These are phyloP conservation scores for Trichoderma virens DNA, from an alignment of 495 filamentous ascomycete species.

Conservation along the genomic window DNA sequence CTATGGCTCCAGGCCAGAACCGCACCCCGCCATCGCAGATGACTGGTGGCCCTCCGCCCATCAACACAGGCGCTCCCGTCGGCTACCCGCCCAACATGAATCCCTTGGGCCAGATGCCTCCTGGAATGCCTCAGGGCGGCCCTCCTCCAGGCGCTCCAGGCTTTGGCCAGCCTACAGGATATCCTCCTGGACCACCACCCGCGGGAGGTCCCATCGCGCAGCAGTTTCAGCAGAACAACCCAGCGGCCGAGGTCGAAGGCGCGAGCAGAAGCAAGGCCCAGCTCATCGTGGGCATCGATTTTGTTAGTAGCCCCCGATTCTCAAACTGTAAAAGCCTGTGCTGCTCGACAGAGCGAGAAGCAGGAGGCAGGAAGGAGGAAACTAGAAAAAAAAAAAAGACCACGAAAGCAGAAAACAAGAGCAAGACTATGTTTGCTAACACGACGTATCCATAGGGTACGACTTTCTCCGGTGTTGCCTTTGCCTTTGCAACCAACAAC, in stretches of 20 bases:
- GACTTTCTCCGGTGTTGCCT: conserved; percentile 68
- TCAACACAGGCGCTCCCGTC: conserved; percentile 54
- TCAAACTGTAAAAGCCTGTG: too few species aligned
- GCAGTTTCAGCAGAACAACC: conserved; percentile 33
- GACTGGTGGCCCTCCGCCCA: conserved; percentile 61
- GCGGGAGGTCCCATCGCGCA: conserved; percentile 29
- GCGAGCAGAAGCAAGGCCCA: conserved; percentile 73
- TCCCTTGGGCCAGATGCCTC: conserved; percentile 40
- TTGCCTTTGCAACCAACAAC: conserved; percentile 67
- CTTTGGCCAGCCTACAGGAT: conserved; percentile 25
- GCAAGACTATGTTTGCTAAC: background rate
- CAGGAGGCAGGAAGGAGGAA: background rate
- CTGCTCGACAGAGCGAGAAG: background rate
- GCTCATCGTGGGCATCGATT: conserved; percentile 75
- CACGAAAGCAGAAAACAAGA: too few species aligned
- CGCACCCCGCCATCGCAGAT: conserved; percentile 53
- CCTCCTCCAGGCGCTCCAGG: conserved; percentile 26
- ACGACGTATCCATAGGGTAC: conserved; percentile 45
- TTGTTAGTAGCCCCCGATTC: conserved; percentile 44
- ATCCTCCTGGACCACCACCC: conserved; percentile 37
- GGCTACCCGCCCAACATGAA: conserved; percentile 49
- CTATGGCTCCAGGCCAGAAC: conserved; percentile 37
- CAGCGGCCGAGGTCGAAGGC: conserved; percentile 77
- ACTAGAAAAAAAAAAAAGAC: too few species aligned
- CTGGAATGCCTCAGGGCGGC: conserved; percentile 38